Evolutionary conservation across 176 grass and related monocot species (phyloP).

Genomic region (Poa pratensis): DNA sequence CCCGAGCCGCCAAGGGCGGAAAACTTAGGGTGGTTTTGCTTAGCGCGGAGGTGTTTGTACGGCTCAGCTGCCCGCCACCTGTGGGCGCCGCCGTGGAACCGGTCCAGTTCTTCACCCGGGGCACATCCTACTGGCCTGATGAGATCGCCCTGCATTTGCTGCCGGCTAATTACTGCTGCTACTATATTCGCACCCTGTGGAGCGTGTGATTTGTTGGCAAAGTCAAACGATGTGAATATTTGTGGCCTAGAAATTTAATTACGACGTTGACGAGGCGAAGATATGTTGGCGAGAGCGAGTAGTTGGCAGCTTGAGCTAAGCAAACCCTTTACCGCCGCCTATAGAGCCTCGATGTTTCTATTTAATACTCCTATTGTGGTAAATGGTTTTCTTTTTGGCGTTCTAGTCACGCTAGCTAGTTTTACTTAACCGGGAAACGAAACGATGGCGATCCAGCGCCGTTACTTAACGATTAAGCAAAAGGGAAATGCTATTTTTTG

Average conservation of each 20-base stretch:
- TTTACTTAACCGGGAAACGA: not conserved
- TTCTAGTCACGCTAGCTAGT: not conserved
- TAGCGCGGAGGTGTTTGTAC: conserved; percentile 36
- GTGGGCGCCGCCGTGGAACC: conserved; percentile 15
- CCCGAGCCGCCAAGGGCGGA: conserved; percentile 30
- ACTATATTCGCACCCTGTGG: not conserved
- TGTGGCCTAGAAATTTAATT: not conserved
- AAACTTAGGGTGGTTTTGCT: conserved; percentile 4
- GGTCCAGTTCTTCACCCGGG: conserved; percentile 20
- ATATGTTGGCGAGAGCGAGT: not conserved
- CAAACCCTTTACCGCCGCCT: not conserved
- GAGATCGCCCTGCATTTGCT: not conserved
- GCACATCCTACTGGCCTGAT: not conserved
- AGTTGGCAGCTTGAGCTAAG: conserved; percentile 8
- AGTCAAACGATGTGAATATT: not conserved
- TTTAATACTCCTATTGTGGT: too few species aligned
- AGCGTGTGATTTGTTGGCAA: not conserved
- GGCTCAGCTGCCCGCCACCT: not conserved
- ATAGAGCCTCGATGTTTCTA: too few species aligned
- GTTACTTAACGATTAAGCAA: conserved; percentile 36
- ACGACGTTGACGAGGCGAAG: not conserved
- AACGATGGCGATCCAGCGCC: not conserved
- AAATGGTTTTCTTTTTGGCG: not conserved
- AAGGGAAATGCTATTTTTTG: not conserved
- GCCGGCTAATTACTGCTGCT: not conserved